Conservation (phyloP, 2,329 filamentous ascomycete species). For the Parafenestella ontariensis region DNA sequence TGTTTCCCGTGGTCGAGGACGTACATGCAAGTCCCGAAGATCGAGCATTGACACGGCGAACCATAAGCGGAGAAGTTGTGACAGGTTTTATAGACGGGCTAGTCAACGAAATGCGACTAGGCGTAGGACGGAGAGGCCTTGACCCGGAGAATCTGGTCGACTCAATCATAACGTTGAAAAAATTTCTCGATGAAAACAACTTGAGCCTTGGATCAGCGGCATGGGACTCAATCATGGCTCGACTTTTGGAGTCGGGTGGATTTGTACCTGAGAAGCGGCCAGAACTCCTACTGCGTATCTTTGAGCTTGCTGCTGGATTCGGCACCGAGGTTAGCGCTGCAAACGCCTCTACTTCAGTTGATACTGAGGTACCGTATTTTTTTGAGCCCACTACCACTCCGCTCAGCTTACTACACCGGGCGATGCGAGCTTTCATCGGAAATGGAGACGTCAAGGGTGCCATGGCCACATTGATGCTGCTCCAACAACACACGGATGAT, state of each 20-base stretch:
- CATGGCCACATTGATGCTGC: conserved; percentile 44
- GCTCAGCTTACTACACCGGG: conserved; percentile 53
- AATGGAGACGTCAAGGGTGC: conserved; percentile 50
- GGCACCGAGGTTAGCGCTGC: conserved; percentile 49
- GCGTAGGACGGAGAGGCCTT: conserved; percentile 51
- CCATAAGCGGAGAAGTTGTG: conserved; percentile 66
- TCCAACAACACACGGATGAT: conserved; percentile 52
- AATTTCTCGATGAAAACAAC: conserved; percentile 46
- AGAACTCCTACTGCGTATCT: conserved; percentile 49
- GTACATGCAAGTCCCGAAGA: conserved; percentile 28
- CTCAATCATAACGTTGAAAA: conserved; percentile 46
- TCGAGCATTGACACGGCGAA: conserved; percentile 49
- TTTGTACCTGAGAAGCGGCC: conserved; percentile 56
- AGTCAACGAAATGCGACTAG: conserved; percentile 54
- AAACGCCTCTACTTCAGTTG: conserved; percentile 39
- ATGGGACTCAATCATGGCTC: conserved; percentile 57
- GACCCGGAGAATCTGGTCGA: conserved; percentile 42
- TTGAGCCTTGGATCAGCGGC: conserved; percentile 51
- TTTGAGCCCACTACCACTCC: conserved; percentile 53
- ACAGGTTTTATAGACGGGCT: conserved; percentile 62
- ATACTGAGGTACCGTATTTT: conserved; percentile 48
- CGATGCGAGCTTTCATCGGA: conserved; percentile 49
- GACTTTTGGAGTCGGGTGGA: conserved; percentile 58
- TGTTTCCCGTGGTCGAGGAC: conserved; percentile 30
- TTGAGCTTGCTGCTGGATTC: conserved; percentile 50